Evolutionary conservation across 805 yeast species (phyloP).

Genomic region (Kodamaea kakaduensis): DNA sequence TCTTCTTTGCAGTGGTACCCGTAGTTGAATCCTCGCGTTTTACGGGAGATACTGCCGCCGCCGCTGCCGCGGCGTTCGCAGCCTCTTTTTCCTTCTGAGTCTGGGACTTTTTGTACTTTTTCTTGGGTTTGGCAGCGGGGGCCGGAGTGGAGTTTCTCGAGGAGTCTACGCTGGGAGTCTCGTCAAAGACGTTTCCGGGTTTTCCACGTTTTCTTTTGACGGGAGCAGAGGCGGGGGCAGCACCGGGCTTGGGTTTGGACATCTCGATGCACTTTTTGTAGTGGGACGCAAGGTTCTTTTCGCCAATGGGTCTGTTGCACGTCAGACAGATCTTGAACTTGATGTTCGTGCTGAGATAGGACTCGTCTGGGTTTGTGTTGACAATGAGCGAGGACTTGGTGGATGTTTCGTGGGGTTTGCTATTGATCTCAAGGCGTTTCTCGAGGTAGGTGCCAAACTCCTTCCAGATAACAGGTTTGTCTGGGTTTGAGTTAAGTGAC

Average conservation of each 20-base stretch:
- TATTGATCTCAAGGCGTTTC: conserved; percentile 29
- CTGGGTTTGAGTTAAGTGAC: conserved; percentile 19
- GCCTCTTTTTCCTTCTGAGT: conserved; percentile 44
- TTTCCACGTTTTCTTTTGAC: conserved; percentile 27
- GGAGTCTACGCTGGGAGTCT: conserved; percentile 37
- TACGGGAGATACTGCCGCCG: conserved; percentile 27
- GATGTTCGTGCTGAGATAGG: conserved; percentile 30
- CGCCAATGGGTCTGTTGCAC: conserved; percentile 41
- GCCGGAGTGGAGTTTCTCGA: conserved; percentile 37
- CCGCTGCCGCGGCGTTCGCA: conserved; percentile 45
- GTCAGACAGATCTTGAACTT: conserved; percentile 37
- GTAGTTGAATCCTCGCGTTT: conserved; percentile 11
- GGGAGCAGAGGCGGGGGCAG: conserved; percentile 15
- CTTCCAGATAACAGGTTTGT: conserved; percentile 38
- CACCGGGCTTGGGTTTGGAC: conserved; percentile 26
- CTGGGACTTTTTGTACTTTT: conserved; percentile 42
- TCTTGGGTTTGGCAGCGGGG: conserved; percentile 35
- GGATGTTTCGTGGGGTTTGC: conserved; percentile 19
- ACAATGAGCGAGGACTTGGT: conserved; percentile 20
- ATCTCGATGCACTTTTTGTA: conserved; percentile 35
- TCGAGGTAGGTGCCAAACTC: conserved; percentile 43
- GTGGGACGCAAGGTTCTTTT: conserved; percentile 29
- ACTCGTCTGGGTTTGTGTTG: conserved; percentile 22
- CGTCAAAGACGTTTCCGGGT: conserved; percentile 26
- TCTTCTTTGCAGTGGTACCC: conserved; percentile 19